A percentile compares a stretch with the other conserved stretches of the same genome.
Evolutionary conservation across 2,329 filamentous ascomycete species (phyloP).

Genomic region (Botryotinia narcissicola): DNA sequence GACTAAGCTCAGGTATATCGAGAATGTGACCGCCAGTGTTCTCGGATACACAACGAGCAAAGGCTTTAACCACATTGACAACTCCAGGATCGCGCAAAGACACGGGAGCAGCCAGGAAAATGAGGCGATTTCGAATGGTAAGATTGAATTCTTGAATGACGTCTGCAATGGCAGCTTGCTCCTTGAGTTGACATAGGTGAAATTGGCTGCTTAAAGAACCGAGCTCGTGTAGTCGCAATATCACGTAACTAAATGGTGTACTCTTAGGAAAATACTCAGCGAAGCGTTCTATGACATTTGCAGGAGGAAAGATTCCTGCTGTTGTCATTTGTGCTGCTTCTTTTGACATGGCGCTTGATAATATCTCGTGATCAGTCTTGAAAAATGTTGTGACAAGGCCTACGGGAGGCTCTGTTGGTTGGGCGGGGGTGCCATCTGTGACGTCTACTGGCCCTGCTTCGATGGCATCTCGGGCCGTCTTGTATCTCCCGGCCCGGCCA

Average conservation of each 20-base stretch:
- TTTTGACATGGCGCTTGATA: constrained; percentile 60
- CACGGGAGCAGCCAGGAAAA: constrained; percentile 71
- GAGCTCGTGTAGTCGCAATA: constrained; percentile 72
- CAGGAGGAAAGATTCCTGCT: constrained; percentile 74
- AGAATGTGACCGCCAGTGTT: constrained; percentile 74
- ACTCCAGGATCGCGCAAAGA: constrained; percentile 50
- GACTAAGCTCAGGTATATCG: constrained; percentile 65
- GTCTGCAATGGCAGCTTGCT: constrained; percentile 65
- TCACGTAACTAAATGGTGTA: constrained; percentile 79
- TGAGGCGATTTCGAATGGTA: constrained; percentile 69
- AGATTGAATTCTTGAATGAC: constrained; percentile 70
- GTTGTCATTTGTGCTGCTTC: constrained; percentile 64
- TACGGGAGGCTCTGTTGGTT: constrained; percentile 37
- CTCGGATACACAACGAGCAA: constrained; percentile 68
- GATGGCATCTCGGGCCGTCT: constrained; percentile 61
- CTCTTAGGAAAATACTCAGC: constrained; percentile 75
- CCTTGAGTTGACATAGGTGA: constrained; percentile 64
- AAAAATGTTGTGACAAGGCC: constrained; percentile 82
- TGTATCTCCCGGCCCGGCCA: constrained; percentile 84
- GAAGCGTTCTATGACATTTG: constrained; percentile 69
- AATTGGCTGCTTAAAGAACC: constrained; percentile 60
- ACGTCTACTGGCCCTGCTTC: constrained; percentile 24
- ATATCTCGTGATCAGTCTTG: constrained; percentile 59
- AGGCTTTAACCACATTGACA: constrained; percentile 54
- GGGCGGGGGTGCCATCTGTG: not conserved